These are phyloP conservation scores for Dioszegia crocea DNA, from an alignment of 768 basidiomycete species.

Conservation along the genomic window DNA sequence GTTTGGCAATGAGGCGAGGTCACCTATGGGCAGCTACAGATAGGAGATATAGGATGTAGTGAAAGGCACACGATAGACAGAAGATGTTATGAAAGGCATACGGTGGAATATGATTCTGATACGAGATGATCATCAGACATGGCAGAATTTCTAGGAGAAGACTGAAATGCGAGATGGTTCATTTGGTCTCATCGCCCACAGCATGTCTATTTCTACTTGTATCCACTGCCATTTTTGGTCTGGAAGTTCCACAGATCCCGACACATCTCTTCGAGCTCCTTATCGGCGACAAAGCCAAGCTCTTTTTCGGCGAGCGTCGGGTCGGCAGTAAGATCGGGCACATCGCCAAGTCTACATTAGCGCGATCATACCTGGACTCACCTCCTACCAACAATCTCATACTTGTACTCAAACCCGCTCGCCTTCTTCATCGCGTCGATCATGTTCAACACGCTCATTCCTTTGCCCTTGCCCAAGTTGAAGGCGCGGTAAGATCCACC, in stretches of 20 bases:
- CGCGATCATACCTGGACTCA: constrained; percentile 51
- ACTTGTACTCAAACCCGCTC: constrained; percentile 80
- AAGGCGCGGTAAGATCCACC: constrained; percentile 76
- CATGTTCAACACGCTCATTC: constrained; percentile 89
- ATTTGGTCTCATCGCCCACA: neutral
- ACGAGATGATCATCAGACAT: no score
- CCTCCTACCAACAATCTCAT: constrained; percentile 86
- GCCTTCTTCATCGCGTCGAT: constrained; percentile 90
- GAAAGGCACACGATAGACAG: no score
- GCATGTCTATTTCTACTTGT: constrained; percentile 13
- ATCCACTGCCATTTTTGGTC: constrained; percentile 80
- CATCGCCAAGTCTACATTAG: constrained; percentile 62
- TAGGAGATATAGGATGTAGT: neutral
- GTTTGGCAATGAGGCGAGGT: constrained; percentile 41
- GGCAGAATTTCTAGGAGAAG: no score
- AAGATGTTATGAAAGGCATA: no score
- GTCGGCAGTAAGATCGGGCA: constrained; percentile 92
- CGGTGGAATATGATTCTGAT: no score
- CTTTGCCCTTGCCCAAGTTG: constrained; percentile 91
- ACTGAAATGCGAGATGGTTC: no score
- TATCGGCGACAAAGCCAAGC: constrained; percentile 80
- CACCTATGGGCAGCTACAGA: constrained; percentile 46
- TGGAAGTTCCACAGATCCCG: constrained; percentile 99
- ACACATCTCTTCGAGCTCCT: constrained; percentile 86
- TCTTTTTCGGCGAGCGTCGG: constrained; percentile 85